Conservation (phyloP, 179 eudicot genomes). For the Heliamphora pulchella region DNA sequence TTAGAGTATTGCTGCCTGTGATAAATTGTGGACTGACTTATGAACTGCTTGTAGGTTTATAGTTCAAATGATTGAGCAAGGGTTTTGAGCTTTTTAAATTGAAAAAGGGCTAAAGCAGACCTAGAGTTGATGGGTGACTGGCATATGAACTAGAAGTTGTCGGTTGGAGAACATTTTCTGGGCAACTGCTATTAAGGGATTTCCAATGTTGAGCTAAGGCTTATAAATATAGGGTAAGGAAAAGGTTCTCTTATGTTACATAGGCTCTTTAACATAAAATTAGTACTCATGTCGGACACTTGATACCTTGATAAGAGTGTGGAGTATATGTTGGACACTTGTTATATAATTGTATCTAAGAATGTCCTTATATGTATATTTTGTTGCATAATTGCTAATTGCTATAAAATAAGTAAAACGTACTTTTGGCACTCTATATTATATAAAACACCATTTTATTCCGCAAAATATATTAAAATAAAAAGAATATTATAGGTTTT, state of each 20-base stretch:
- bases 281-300: no score
- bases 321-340: no score
- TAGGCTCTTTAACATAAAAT: no score
- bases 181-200: neutral
- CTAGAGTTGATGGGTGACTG: neutral
- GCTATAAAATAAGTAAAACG: no score
- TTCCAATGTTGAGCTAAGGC: neutral
- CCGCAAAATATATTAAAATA: no score
- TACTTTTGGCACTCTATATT: no score
- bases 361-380: no score
- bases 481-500: no score
- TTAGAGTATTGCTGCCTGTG: neutral
- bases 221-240: neutral
- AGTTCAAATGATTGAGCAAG: neutral
- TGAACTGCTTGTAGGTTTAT: neutral
- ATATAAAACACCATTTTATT: no score
- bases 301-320: no score
- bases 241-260: neutral
- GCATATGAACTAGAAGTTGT: neutral
- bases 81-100: neutral
- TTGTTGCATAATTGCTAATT: no score
- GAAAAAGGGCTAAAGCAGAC: neutral
- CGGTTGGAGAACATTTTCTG: neutral
- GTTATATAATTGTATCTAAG: no score
- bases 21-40: neutral